Conservation (phyloP, 176 grass and related monocot genomes). For the Aegilops sharonensis region DNA sequence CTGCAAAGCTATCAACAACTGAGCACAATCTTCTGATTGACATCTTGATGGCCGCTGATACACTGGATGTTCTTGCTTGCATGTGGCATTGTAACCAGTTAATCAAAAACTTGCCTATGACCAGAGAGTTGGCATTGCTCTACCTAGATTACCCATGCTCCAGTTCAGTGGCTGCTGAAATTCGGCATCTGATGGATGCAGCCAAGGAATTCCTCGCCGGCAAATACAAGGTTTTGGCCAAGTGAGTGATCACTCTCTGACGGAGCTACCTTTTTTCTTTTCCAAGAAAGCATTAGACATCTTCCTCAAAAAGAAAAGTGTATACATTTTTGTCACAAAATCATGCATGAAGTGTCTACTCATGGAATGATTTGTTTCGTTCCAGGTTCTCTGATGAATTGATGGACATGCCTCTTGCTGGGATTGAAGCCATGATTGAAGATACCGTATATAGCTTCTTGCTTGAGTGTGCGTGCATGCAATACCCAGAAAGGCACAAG, state of each 20-base stretch:
- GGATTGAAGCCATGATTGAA: slow-evolving; percentile 63
- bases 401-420: slow-evolving; percentile 62
- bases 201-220: slow-evolving; percentile 55
- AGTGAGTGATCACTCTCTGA: slow-evolving; percentile 25
- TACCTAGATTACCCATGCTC: slow-evolving; percentile 74
- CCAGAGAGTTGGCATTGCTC: slow-evolving; percentile 77
- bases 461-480: slow-evolving; percentile 53
- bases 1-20: slow-evolving; percentile 66
- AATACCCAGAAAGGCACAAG: slow-evolving; percentile 55
- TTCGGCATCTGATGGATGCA: slow-evolving; percentile 46
- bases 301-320: neutral
- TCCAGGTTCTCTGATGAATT: slow-evolving; percentile 65
- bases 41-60: slow-evolving; percentile 81
- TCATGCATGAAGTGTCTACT: neutral
- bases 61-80: slow-evolving; percentile 93
- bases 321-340: neutral
- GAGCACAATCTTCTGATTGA: slow-evolving; percentile 63
- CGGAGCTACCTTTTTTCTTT: neutral
- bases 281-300: neutral
- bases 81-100: slow-evolving; percentile 89
- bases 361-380: slow-evolving; percentile 1
- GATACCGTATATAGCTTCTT: slow-evolving; percentile 67
- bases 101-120: slow-evolving; percentile 74
- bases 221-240: slow-evolving; percentile 51
- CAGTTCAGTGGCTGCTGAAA: slow-evolving; percentile 53